These are phyloP conservation scores for Candida maesae DNA, from an alignment of 805 yeast species.

Conservation along the genomic window DNA sequence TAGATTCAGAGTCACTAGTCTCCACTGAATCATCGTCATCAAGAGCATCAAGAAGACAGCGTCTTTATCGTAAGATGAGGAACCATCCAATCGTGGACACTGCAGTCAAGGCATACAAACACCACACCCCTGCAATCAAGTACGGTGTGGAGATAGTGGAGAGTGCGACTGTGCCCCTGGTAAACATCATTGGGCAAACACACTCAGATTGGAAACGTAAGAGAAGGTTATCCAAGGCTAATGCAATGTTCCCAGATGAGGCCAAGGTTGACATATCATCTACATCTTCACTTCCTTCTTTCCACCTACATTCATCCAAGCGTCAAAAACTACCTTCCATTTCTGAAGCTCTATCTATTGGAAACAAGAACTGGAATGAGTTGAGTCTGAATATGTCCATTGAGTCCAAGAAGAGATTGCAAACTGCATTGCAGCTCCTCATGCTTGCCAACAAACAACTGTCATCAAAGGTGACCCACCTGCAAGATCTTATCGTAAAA, in stretches of 20 bases:
- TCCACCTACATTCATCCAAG: slow-evolving; percentile 16
- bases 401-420: slow-evolving; percentile 71
- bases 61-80: slow-evolving; percentile 42
- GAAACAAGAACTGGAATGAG: slow-evolving; percentile 35
- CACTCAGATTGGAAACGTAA: slow-evolving; percentile 33
- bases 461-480: slow-evolving; percentile 56
- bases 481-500: slow-evolving; percentile 55
- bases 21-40: slow-evolving; percentile 2
- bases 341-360: slow-evolving; percentile 33
- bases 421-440: slow-evolving; percentile 74
- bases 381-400: slow-evolving; percentile 41
- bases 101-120: slow-evolving; percentile 30
- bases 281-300: slow-evolving; percentile 6
- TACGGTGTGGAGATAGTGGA: slow-evolving; percentile 61
- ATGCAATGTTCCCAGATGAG: slow-evolving; percentile 28
- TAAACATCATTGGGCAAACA: slow-evolving; percentile 40
- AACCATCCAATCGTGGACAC: slow-evolving; percentile 31
- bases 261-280: slow-evolving; percentile 17
- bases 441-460: slow-evolving; percentile 78
- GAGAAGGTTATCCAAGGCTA: slow-evolving; percentile 32
- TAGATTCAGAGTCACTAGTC: slow-evolving; percentile 12
- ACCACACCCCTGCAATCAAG: slow-evolving; percentile 44
- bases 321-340: slow-evolving; percentile 34
- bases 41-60: slow-evolving; percentile 8
- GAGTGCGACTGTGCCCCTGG: slow-evolving; percentile 52